Base-by-base conservation (phyloP, 2,329 filamentous ascomycete species). In the Cephalotrichum gorgonifer region DNA sequence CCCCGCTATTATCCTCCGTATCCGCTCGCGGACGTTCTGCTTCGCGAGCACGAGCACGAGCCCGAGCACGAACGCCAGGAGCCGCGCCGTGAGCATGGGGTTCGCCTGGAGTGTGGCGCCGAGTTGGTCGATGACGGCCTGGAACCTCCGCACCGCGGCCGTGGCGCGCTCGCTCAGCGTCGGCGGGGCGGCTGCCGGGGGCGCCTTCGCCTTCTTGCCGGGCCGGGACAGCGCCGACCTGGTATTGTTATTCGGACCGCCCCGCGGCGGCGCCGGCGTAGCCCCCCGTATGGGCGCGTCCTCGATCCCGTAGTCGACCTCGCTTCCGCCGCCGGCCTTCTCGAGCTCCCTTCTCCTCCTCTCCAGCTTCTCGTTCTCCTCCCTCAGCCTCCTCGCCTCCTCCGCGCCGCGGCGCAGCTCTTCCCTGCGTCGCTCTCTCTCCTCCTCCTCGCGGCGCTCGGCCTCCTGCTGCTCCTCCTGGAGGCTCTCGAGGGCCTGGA, bases 401-500 rank as follows among this genome's bases (percentile, higher is more conserved):
- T 83, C 78, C 20, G 79, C 67, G 20, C 81, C 77, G 22, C 66
- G 69, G 50, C 71, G 70, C 41, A 80, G 60, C 52, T 76, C 66
- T 50, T 82, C 78, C 53, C 83, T 77, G 50, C 80, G 75, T 23
- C 68, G 67, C 48, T 70, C 66, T 50, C 68, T 68, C 57, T 73
- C 83, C 67, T 75, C 85, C 57, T 57, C 81, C 62, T 75, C 87
- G 68, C 61, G 75, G 52, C 79, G 72, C 55, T 84, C 81, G n/a
- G 83, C 79, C 52, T 84, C 80, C 50, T 84, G 76, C 59, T 86
- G 87, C 60, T 95, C 90, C 55, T 95, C 89, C 57, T 86, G 85
- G 27, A 97, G 71, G 48, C 81, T 84, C 61, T 94, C 81, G 15
- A 97, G 73, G 4, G 90, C 91, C 57, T 91, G 85, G 15, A 95